These are phyloP conservation scores for Eucalyptus sp. DNA, from an alignment of 345 rosid genomes.

Conservation along the genomic window DNA sequence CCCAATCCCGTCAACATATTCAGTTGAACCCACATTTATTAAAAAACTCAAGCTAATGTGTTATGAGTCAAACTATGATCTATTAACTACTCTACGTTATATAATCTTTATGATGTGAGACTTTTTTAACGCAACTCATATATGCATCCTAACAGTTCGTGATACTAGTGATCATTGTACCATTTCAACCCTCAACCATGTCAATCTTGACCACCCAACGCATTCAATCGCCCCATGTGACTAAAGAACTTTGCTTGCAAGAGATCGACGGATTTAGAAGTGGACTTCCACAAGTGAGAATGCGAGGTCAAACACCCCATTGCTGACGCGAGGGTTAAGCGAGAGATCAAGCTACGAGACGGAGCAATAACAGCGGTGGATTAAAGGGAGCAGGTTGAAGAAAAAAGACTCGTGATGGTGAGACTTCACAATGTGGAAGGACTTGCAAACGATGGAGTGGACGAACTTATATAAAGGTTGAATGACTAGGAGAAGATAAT, in stretches of 20 bases:
- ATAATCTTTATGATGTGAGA: too few relatives aligned
- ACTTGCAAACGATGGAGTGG: neutral
- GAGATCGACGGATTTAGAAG: neutral
- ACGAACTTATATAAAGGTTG: neutral
- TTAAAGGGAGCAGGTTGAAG: neutral
- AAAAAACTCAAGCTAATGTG: neutral
- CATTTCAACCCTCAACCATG: neutral
- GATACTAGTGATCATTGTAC: accelerated
- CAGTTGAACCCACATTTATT: accelerated
- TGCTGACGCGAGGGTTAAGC: neutral
- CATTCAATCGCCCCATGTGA: neutral
- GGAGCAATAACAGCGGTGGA: neutral
- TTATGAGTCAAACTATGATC: too few relatives aligned
- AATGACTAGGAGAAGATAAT: neutral
- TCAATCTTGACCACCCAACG: neutral
- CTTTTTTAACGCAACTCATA: too few relatives aligned
- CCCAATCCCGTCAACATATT: too few relatives aligned
- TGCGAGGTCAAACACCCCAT: neutral
- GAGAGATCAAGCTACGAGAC: neutral
- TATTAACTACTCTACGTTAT: too few relatives aligned
- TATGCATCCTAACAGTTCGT: neutral
- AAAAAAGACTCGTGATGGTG: neutral
- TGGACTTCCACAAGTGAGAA: neutral
- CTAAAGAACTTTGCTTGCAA: neutral
- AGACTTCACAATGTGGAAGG: neutral